Conservation (phyloP, 2,329 filamentous ascomycete genomes). For the Fusarium tanahbumbuense region DNA sequence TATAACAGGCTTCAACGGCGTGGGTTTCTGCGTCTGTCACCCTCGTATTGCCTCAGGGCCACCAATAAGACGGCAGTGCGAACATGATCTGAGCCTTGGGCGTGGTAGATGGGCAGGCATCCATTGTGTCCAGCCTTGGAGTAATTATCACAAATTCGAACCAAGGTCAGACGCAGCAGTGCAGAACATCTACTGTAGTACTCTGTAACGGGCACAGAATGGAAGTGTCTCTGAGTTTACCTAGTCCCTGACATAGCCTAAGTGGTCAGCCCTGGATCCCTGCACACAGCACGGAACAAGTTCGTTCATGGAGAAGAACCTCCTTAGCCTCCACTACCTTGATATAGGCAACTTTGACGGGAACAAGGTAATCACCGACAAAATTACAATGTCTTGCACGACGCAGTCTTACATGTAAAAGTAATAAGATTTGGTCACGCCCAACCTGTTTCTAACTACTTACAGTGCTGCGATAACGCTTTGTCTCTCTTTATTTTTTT, state of each 20-base stretch:
- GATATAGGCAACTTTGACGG: not conserved
- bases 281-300: slow-evolving; percentile 1
- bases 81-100: not conserved
- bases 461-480: not conserved
- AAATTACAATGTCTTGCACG: not conserved
- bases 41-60: not conserved
- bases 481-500: not conserved
- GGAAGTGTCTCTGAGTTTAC: not conserved
- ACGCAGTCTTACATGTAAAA: not conserved
- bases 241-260: not conserved
- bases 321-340: not conserved
- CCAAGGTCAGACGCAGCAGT: not conserved
- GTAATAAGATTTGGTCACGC: not conserved
- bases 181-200: not conserved
- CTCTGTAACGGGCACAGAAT: not conserved
- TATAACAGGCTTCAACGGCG: not conserved
- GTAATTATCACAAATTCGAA: not conserved
- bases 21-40: not conserved
- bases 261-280: slow-evolving; percentile 14
- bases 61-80: not conserved
- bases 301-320: not conserved
- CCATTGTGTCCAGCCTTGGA: not conserved
- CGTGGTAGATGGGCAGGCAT: not conserved
- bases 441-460: not conserved
- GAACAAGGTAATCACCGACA: not conserved